phyloP scores from a whole-genome alignment of 768 basidiomycete species.

The Galerina marginata region DNA sequence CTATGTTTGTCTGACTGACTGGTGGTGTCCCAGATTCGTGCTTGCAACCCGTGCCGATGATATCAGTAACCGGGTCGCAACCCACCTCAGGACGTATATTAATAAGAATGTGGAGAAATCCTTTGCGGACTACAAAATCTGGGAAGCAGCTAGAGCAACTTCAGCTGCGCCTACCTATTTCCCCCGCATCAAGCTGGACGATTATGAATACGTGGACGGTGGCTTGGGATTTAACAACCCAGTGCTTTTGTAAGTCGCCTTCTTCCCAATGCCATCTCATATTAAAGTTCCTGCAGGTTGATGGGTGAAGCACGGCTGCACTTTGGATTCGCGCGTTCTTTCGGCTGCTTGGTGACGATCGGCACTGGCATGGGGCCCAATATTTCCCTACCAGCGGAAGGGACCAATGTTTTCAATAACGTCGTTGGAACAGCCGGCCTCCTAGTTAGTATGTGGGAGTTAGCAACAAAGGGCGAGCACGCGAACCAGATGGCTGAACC shows the following conservation, averaged over 20 bases:
- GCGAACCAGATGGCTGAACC: constrained; percentile 21
- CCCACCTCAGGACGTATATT: constrained; percentile 34
- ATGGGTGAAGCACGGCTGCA: constrained; percentile 30
- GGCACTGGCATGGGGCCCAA: constrained; percentile 32
- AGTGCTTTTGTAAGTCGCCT: constrained; percentile 25
- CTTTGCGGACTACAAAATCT: constrained; percentile 33
- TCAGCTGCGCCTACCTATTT: constrained; percentile 41
- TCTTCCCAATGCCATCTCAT: background rate
- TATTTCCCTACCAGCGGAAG: background rate
- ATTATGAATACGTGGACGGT: constrained; percentile 36
- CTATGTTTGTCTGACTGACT: background rate
- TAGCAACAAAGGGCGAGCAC: constrained; percentile 22
- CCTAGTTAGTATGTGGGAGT: constrained; percentile 22
- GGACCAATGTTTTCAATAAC: background rate
- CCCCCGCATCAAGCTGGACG: constrained; percentile 30
- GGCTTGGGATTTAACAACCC: constrained; percentile 39
- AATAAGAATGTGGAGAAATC: constrained; percentile 31
- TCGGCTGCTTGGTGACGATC: constrained; percentile 28
- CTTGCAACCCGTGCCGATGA: constrained; percentile 29
- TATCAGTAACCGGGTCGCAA: constrained; percentile 31
- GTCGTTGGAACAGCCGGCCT: constrained; percentile 10
- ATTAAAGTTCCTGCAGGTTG: constrained; percentile 18
- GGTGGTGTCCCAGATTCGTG: constrained; percentile 29
- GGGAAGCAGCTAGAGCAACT: constrained; percentile 41
- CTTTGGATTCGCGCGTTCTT: constrained; percentile 27